Base-by-base conservation (phyloP, 1,284 basidiomycete species). In the Cryptococcus sp. region DNA sequence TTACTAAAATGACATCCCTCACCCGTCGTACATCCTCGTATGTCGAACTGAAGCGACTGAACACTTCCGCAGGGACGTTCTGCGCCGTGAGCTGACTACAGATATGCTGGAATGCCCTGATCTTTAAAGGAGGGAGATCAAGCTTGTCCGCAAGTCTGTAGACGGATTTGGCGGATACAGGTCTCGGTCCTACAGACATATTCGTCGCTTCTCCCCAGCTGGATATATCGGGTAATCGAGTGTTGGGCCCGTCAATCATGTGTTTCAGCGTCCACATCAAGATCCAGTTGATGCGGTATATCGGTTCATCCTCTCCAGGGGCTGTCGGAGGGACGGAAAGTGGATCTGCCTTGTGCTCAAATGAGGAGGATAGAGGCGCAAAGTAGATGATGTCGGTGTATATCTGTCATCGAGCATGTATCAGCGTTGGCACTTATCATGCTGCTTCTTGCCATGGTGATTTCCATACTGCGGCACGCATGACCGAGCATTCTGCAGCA, bases 301-400 rank as follows among this genome's bases (percentile, higher is more conserved):
- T 57, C 22, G 60, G 43, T 11, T 62, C 63, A 29, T 50, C 50
- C 4, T 23, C 38, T 25, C 43, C 41, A 23, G 55, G 26, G n/a
- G 52, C 43, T n/a, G 54, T 38, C 39, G 56, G 29, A 19, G 60
- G 38, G 13, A 52, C 63, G 38, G 61, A 43, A 13, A 58, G 54
- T 16, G 46, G 39, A 8, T 62, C 50, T n/a, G 67, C 46, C 8
- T 44, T 50, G 26, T 60, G 51, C 40, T 78, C 67, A 62, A 82
- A 83, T 8, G 78, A 79, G 8, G 82, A 93, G 0, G 89, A 86
- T 7, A 93, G 80, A 0, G 91, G 91, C 0, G 91, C 89, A 70
- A 94, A 93, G 41, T 86, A 82, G 61, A 93, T 87, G 5, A 81
- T 84, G 69, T 93, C 89, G 17, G 91, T 93, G 73, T 93, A 93